phyloP scores from a whole-genome alignment of 1,284 basidiomycete species.

The Cutaneotrichosporon sp. region DNA sequence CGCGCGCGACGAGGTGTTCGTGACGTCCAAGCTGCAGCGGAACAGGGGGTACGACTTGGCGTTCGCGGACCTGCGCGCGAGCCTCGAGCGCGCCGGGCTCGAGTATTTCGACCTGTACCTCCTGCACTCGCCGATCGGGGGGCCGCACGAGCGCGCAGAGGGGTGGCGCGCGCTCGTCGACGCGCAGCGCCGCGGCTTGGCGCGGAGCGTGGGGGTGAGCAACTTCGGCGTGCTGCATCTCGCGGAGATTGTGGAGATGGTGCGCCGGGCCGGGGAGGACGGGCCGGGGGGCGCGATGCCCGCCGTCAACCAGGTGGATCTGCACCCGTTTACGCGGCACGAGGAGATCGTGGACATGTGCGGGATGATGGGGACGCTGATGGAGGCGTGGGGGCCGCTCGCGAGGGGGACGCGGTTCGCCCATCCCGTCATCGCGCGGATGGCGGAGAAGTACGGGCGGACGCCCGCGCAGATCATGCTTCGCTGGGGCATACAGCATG shows the following conservation, averaged over 20 bases:
- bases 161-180: conserved; percentile 55
- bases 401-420: conserved; percentile 55
- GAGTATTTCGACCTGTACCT: conserved; percentile 56
- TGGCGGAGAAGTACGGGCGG: conserved; percentile 47
- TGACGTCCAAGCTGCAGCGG: conserved; percentile 67
- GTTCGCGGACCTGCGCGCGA: conserved; percentile 60
- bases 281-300: conserved; percentile 43
- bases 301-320: conserved; percentile 52
- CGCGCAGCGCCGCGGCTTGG: conserved; percentile 52
- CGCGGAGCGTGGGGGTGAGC: conserved; percentile 55
- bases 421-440: conserved; percentile 48
- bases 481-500: conserved; percentile 58
- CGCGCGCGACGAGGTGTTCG: conserved; percentile 64
- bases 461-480: conserved; percentile 58
- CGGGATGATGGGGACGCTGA: conserved; percentile 53
- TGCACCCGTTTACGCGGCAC: conserved; percentile 55
- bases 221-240: conserved; percentile 58
- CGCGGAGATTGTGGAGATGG: conserved; percentile 50
- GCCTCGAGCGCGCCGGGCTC: conserved; percentile 61
- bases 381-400: conserved; percentile 57
- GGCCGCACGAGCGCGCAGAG: conserved; percentile 49
- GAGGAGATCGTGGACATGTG: conserved; percentile 56
- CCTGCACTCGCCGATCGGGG: conserved; percentile 56
- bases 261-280: conserved; percentile 5
- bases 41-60: conserved; percentile 62